Percentiles rank a stretch among this genome's conserved stretches.
phyloP scores from a whole-genome alignment of 1,284 basidiomycete species.

The Coniophora puteana region DNA sequence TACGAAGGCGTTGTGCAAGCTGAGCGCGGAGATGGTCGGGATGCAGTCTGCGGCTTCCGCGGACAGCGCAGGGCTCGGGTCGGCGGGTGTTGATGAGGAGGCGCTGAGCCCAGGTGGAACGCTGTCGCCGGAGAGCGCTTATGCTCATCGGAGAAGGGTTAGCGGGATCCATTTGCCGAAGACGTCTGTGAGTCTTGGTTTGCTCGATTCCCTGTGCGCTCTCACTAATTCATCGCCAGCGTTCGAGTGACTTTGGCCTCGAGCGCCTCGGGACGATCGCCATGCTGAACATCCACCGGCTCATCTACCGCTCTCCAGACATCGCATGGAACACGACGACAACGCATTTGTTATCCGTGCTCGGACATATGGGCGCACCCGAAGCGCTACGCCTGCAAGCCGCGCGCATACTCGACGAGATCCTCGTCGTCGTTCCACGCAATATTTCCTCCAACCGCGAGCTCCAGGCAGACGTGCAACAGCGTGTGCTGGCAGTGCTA shows the following conservation, averaged over 20 bases:
- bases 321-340: slow-evolving; percentile 87
- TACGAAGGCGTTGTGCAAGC: slow-evolving; percentile 75
- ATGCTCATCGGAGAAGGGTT: slow-evolving; percentile 64
- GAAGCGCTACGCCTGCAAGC: slow-evolving; percentile 86
- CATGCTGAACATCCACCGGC: slow-evolving; percentile 78
- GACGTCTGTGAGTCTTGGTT: slow-evolving; percentile 53
- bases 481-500: slow-evolving; percentile 79
- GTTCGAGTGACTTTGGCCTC: slow-evolving; percentile 83
- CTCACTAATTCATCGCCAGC: slow-evolving; percentile 33
- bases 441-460: slow-evolving; percentile 61
- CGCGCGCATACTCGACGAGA: slow-evolving; percentile 79
- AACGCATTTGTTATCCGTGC: slow-evolving; percentile 72
- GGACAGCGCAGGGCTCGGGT: slow-evolving; percentile 25
- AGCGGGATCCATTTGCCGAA: slow-evolving; percentile 83
- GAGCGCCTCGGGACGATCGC: slow-evolving; percentile 80
- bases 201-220: not conserved
- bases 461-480: slow-evolving; percentile 70
- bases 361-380: slow-evolving; percentile 65
- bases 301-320: slow-evolving; percentile 75
- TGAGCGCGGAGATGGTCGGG: slow-evolving; percentile 88
- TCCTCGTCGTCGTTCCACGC: slow-evolving; percentile 69
- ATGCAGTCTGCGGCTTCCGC: slow-evolving; percentile 57
- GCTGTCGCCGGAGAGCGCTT: slow-evolving; percentile 39
- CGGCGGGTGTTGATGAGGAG: slow-evolving; percentile 42
- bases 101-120: slow-evolving; percentile 30